These are phyloP conservation scores for Cudoniella acicularis DNA, from an alignment of 495 filamentous ascomycete species.

Conservation along the genomic window DNA sequence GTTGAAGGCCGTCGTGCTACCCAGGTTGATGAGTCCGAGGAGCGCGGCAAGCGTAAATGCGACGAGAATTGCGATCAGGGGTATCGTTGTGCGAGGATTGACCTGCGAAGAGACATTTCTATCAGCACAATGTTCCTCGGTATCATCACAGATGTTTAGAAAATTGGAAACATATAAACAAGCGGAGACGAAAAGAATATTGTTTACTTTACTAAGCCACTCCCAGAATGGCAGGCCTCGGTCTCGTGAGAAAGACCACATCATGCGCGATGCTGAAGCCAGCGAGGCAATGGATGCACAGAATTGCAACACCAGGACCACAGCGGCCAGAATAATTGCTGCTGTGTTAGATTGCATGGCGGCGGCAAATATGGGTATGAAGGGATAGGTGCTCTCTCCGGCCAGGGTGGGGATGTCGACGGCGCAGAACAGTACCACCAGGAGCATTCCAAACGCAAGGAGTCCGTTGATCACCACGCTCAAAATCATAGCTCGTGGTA, in stretches of 20 bases:
- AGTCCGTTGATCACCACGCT: no score
- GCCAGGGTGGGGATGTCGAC: no score
- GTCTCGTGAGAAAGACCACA: conserved; percentile 53
- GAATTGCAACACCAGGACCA: conserved; percentile 16
- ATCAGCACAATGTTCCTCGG: no score
- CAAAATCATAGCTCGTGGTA: no score
- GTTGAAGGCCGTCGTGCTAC: conserved; percentile 40
- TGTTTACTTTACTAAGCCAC: conserved; percentile 28
- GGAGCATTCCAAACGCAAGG: no score
- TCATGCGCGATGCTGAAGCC: conserved; percentile 44
- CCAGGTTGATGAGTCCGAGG: conserved; percentile 15
- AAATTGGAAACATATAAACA: background rate
- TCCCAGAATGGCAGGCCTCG: conserved; percentile 41
- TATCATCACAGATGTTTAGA: no score
- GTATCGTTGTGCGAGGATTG: conserved; percentile 15
- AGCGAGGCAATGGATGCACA: conserved; percentile 10
- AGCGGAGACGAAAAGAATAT: no score
- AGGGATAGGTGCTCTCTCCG: no score
- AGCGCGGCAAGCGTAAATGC: conserved; percentile 12
- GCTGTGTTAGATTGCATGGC: background rate
- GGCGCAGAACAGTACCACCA: no score
- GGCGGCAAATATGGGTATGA: background rate
- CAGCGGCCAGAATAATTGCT: background rate
- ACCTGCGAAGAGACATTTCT: no score
- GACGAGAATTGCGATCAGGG: conserved; percentile 12